Evolutionary conservation across 2,329 filamentous ascomycete genomes (phyloP).

Genomic region (Parafenestella ontariensis): DNA sequence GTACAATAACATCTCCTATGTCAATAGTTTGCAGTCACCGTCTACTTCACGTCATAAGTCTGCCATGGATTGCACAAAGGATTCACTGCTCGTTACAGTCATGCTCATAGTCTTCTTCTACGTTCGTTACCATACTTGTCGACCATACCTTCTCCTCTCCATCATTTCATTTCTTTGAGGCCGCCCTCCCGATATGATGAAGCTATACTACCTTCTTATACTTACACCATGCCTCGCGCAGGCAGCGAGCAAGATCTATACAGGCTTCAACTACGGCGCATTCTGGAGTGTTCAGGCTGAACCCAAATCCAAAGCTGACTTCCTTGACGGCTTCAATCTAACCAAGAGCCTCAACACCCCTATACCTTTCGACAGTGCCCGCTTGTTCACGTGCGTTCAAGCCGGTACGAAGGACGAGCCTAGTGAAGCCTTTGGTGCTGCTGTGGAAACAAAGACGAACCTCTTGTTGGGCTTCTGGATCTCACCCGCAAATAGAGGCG

Average conservation of each 20-base stretch:
- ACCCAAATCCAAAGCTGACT: conserved; percentile 31
- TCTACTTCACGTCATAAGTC: background rate
- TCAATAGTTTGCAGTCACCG: background rate
- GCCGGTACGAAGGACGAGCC: conserved; percentile 57
- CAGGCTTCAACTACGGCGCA: conserved; percentile 39
- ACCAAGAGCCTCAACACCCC: conserved; percentile 42
- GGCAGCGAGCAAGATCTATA: conserved; percentile 26
- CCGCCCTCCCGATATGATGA: conserved; percentile 7
- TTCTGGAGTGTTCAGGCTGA: conserved; percentile 28
- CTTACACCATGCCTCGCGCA: conserved; percentile 7
- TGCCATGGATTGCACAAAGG: background rate
- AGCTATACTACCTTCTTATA: background rate
- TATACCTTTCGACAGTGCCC: conserved; percentile 69
- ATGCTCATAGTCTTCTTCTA: background rate
- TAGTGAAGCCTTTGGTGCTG: conserved; percentile 58
- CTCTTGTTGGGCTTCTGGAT: conserved; percentile 46
- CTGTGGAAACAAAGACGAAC: conserved; percentile 40
- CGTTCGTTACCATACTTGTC: background rate
- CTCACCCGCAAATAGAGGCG: conserved; percentile 12
- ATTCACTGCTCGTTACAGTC: background rate
- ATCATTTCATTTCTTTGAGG: background rate
- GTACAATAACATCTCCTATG: background rate
- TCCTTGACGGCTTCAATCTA: conserved; percentile 28
- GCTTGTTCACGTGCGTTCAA: conserved; percentile 72
- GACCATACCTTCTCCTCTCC: too few relatives aligned